Percentiles rank a stretch among this genome's conserved stretches.
These are phyloP conservation scores for Leccinum imitatum DNA, from an alignment of 768 basidiomycete species.

Conservation along the genomic window DNA sequence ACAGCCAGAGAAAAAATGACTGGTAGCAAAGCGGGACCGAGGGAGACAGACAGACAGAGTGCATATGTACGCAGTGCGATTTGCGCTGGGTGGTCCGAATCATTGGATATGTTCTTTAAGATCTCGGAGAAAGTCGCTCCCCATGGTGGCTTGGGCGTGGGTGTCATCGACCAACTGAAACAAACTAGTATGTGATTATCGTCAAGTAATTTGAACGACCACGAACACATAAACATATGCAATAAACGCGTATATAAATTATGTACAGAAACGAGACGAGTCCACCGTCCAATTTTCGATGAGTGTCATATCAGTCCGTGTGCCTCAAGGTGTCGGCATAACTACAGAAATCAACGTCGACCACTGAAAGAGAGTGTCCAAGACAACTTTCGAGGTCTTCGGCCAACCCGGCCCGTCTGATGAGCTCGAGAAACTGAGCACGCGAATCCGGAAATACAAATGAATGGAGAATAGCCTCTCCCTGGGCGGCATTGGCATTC, in stretches of 20 bases:
- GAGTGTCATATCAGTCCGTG: constrained; percentile 2
- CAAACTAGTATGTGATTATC: background rate
- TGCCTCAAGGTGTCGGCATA: constrained; percentile 37
- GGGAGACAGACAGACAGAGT: constrained; percentile 60
- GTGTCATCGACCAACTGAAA: constrained; percentile 5
- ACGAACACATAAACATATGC: background rate
- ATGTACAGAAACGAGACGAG: background rate
- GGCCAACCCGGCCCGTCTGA: too few species aligned
- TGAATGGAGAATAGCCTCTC: too few species aligned
- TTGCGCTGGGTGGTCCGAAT: constrained; percentile 51
- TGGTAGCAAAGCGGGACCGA: constrained; percentile 65
- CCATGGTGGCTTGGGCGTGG: constrained; percentile 3
- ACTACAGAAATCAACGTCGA: constrained; percentile 68
- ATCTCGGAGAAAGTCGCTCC: background rate
- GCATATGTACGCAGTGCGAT: constrained; percentile 67
- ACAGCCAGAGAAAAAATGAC: constrained; percentile 40
- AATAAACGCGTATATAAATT: constrained; percentile 2
- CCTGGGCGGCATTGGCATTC: too few species aligned
- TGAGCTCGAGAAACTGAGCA: too few species aligned
- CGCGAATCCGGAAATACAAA: too few species aligned
- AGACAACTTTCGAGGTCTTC: too few species aligned
- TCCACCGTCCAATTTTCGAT: background rate
- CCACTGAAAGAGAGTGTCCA: too few species aligned
- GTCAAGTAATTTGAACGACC: background rate
- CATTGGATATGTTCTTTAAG: constrained; percentile 23